Evolutionary conservation across 208 protist species (phyloP), one percentile per base, ranked within the genome.

Genomic region (Leishmania turanica): DNA sequence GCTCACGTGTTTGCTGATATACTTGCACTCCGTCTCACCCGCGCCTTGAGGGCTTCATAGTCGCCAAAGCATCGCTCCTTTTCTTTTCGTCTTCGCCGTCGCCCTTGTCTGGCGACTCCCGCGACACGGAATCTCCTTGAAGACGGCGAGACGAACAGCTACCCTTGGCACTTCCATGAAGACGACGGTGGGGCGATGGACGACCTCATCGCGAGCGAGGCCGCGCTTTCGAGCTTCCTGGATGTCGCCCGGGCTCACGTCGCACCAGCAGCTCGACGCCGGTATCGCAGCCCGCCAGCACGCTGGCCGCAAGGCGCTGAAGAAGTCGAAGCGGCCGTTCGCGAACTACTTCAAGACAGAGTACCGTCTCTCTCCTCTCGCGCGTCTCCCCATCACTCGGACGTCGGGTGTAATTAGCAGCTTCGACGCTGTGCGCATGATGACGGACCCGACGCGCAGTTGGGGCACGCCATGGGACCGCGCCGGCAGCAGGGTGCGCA

Each of bases 221-320:
- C 83, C 47, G 68, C 56, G 73, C 78, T 69, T 93, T 75, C 85
- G 81, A 21, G 81, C 73, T 56, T 84, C 89, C 34, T 96, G 91
- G 88, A 78, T 92, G 78, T 83, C 92, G 19, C 89, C 91, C 9
- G 82, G 86, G 15, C 87, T 96, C 27, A 84, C 89, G 15, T 89
- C 91, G 8, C 91, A 95, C 73, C 93, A 97, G 79, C 87, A 93
- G 84, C 88, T 96, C 0, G 94, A 97, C 77, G 89, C 91, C 15
- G 92, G 92, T 34, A 88, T 97, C 34, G 91, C 89, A 7, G 88
- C 90, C 13, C 91, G 94, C 24, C 92, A 96, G 68, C 90, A 93
- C 69, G 90, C 82, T 6, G 85, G 87, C 49, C 89, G 90, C 19
- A 96, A 96, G 73, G 88, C 80, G 11, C 83, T 97, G 9, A 93